Conservation (phyloP, 2,329 filamentous ascomycete genomes). For the Aspergillaceae sp. region DNA sequence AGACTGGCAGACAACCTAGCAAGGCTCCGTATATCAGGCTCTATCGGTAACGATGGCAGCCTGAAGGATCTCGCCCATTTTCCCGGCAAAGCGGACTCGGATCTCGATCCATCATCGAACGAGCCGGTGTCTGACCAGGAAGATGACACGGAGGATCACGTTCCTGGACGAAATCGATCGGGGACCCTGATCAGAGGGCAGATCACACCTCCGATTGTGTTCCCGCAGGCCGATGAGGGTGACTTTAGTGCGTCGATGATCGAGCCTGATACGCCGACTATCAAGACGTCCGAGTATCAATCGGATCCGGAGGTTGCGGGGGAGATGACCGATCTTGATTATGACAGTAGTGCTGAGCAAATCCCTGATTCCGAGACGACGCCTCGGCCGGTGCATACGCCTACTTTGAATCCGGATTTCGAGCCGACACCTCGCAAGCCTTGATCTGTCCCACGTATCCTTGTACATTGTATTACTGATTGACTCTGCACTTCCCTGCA, state of each 20-base stretch:
- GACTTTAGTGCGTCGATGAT: not conserved
- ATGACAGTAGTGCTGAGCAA: not conserved
- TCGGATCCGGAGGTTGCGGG: conserved; percentile 3
- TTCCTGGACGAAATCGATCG: not conserved
- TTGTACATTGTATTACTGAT: no score
- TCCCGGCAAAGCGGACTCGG: not conserved
- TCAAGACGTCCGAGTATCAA: conserved; percentile 6
- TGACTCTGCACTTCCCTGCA: no score
- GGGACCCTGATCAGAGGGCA: conserved; percentile 14
- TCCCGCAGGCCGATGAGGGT: conserved; percentile 1
- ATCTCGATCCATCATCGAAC: not conserved
- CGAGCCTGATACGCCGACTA: conserved; percentile 13
- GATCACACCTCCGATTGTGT: conserved; percentile 22
- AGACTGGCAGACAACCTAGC: conserved; percentile 25
- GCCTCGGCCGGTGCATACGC: conserved; percentile 24
- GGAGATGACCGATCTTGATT: conserved; percentile 12
- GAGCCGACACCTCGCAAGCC: conserved; percentile 18
- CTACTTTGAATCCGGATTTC: conserved; percentile 17
- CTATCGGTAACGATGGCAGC: no score
- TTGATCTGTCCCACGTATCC: no score
- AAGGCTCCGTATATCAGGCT: conserved; percentile 21
- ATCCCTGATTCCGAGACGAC: conserved; percentile 25
- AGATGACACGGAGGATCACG: no score
- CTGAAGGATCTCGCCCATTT: no score
- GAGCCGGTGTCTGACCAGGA: no score